These are phyloP conservation scores for Cucumis melo DNA, from an alignment of 306 rosid species.

Conservation along the genomic window DNA sequence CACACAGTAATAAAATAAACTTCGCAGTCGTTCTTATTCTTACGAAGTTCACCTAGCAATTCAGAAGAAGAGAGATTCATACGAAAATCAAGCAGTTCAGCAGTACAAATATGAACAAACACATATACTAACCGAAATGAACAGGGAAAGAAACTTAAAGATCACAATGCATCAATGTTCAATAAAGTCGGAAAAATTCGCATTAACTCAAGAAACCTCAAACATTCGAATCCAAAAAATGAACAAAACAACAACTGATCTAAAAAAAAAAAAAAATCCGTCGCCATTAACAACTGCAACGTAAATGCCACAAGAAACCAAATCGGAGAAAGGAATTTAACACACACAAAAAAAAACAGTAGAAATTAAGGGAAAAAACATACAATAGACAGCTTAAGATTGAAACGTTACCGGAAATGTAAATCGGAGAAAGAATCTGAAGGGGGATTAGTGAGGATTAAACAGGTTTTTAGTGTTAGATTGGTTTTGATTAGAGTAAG, in stretches of 20 bases:
- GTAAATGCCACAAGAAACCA: not conserved
- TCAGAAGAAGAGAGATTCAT: not conserved
- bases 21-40: not conserved
- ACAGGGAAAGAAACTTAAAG: not conserved
- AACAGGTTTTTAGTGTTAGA: not conserved
- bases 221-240: not conserved
- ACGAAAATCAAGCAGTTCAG: not conserved
- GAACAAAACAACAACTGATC: not conserved
- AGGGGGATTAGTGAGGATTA: not conserved
- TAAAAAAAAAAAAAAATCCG: not conserved
- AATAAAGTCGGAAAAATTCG: not conserved
- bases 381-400: not conserved
- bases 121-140: not conserved
- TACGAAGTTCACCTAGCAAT: not conserved
- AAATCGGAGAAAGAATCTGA: not conserved
- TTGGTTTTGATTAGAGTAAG: constrained; percentile 7
- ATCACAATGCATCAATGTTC: not conserved
- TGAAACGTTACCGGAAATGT: not conserved
- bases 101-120: not conserved
- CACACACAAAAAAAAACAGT: not conserved
- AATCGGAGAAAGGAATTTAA: not conserved
- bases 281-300: not conserved
- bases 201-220: not conserved
- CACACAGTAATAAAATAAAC: not conserved
- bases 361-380: not conserved